These are phyloP conservation scores for Coelastrella sp. DNA, from an alignment of 139 green algal genomes.

Conservation along the genomic window DNA sequence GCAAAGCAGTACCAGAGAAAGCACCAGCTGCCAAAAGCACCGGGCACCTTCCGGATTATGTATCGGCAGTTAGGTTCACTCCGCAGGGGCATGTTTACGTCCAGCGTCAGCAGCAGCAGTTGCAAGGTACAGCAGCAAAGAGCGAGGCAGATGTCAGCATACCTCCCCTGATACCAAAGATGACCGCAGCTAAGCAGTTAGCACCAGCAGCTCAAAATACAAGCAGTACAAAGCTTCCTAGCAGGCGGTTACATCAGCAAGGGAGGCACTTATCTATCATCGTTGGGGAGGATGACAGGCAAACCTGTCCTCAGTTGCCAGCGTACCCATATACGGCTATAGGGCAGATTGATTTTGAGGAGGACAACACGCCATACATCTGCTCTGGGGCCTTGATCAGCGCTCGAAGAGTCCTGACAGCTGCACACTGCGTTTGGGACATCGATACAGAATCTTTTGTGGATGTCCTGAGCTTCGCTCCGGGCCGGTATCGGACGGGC, in stretches of 20 bases:
- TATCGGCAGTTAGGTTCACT: slow-evolving; percentile 42
- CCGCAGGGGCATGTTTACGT: slow-evolving; percentile 33
- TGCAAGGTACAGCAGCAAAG: not conserved
- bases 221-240: slow-evolving; percentile 2
- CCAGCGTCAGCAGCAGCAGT: not conserved
- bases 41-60: not conserved
- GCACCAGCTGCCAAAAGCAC: not conserved
- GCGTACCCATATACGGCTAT: slow-evolving; percentile 27
- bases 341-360: slow-evolving; percentile 42
- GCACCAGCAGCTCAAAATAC: not conserved
- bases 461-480: slow-evolving; percentile 32
- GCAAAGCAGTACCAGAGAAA: not conserved
- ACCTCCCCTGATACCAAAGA: not conserved
- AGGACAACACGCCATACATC: slow-evolving; percentile 20
- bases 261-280: slow-evolving; percentile 21
- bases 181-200: too few relatives aligned
- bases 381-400: slow-evolving; percentile 45
- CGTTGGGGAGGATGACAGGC: slow-evolving; percentile 18
- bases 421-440: slow-evolving; percentile 44
- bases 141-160: not conserved
- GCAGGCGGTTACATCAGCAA: slow-evolving; percentile 3
- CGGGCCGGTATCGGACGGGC: slow-evolving; percentile 12
- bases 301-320: not conserved
- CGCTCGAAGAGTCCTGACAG: slow-evolving; percentile 29
- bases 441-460: slow-evolving; percentile 36